These are phyloP conservation scores for Fusarium luffae DNA, from an alignment of 2,329 filamentous ascomycete species.

Conservation along the genomic window DNA sequence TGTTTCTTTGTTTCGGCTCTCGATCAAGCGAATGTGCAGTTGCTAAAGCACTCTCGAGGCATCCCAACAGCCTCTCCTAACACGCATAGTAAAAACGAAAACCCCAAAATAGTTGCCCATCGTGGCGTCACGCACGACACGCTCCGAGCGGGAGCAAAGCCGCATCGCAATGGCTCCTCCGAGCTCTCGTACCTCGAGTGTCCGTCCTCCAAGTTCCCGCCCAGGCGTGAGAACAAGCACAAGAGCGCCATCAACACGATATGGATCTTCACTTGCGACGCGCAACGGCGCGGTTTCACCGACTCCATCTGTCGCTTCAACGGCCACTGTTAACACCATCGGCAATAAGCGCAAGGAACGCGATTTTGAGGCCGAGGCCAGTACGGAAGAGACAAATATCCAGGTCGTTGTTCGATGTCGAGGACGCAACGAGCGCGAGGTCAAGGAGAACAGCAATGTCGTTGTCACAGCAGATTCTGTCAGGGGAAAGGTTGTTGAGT, in stretches of 20 bases:
- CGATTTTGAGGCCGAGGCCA: conserved; percentile 76
- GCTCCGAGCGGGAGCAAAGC: conserved; percentile 53
- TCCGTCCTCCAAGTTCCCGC: conserved; percentile 40
- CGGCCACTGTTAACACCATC: conserved; percentile 68
- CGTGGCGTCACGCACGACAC: conserved; percentile 52
- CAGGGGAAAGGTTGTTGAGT: conserved; percentile 82
- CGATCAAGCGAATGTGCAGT: conserved; percentile 5
- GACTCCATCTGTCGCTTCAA: conserved; percentile 71
- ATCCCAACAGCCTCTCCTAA: conserved; percentile 11
- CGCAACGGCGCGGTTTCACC: conserved; percentile 70
- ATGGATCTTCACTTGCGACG: conserved; percentile 39
- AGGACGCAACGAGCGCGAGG: conserved; percentile 90
- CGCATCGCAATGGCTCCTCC: conserved; percentile 50
- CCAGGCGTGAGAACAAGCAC: conserved; percentile 39
- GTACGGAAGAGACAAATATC: conserved; percentile 90
- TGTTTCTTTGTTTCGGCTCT: conserved; percentile 1
- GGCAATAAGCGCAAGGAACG: conserved; percentile 87
- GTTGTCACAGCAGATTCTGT: conserved; percentile 90
- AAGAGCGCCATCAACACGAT: conserved; percentile 43
- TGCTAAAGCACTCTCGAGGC: conserved; percentile 6
- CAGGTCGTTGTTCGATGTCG: conserved; percentile 96
- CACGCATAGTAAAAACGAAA: conserved; percentile 1
- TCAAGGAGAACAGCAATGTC: conserved; percentile 93
- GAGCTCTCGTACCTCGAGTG: conserved; percentile 43
- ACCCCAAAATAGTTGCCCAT: conserved; percentile 39